phyloP scores from a whole-genome alignment of 768 basidiomycete genomes.

The Rubroboletus satanas region DNA sequence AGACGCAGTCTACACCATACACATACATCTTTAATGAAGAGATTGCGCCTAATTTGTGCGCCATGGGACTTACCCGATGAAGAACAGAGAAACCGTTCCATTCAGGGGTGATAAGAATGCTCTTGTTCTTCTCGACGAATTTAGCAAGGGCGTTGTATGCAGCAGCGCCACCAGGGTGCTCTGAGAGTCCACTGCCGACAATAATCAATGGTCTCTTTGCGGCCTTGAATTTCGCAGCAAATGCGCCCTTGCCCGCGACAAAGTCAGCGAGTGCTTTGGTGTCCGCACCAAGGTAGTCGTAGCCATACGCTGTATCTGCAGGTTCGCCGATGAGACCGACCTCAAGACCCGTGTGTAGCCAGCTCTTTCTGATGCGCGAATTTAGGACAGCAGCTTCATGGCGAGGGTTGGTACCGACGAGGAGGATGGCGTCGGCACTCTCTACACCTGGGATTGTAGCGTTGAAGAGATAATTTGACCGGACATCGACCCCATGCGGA shows the following conservation, averaged over 20 bases:
- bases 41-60: neutral
- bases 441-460: constrained; percentile 87
- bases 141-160: constrained; percentile 74
- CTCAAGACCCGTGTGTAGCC: constrained; percentile 83
- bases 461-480: constrained; percentile 97
- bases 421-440: constrained; percentile 85
- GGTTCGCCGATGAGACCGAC: constrained; percentile 88
- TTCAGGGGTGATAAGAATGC: constrained; percentile 71
- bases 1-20: constrained; percentile 68
- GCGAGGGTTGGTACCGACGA: constrained; percentile 94
- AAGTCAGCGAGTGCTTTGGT: constrained; percentile 75
- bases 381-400: constrained; percentile 98
- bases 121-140: constrained; percentile 77
- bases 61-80: constrained; percentile 63
- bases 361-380: constrained; percentile 93
- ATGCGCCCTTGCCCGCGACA: constrained; percentile 69
- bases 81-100: constrained; percentile 96
- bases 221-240: constrained; percentile 80
- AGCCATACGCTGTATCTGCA: constrained; percentile 89
- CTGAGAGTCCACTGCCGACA: constrained; percentile 81
- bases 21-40: neutral
- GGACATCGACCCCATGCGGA: constrained; percentile 79
- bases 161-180: constrained; percentile 79
- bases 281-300: constrained; percentile 82
- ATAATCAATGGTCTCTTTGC: constrained; percentile 93